Evolutionary conservation across 2,329 filamentous ascomycete genomes (phyloP).

Genomic region (Colletotrichum higginsianum): DNA sequence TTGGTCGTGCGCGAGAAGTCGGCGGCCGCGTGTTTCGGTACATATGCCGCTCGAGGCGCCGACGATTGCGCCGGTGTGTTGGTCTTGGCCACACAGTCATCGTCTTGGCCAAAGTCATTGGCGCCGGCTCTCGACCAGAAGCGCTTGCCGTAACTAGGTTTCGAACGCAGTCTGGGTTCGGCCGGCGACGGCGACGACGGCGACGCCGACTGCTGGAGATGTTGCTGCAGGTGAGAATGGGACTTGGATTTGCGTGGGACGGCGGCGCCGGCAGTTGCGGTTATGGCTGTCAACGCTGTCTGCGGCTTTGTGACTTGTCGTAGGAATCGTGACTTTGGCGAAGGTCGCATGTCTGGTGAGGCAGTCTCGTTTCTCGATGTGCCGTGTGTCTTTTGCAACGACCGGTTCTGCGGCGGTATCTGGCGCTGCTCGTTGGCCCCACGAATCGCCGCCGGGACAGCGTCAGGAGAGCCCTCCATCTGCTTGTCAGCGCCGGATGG

Average conservation of each 20-base stretch:
- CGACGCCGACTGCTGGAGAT: background rate
- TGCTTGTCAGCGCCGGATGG: constrained; percentile 4
- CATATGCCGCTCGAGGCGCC: constrained; percentile 41
- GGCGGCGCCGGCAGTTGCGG: constrained; percentile 9
- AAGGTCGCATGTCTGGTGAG: constrained; percentile 4
- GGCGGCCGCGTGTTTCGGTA: constrained; percentile 50
- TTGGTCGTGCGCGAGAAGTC: constrained; percentile 49
- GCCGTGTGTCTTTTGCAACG: constrained; percentile 9
- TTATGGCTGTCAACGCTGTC: constrained; percentile 4
- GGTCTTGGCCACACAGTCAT: background rate
- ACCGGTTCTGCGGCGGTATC: constrained; percentile 13
- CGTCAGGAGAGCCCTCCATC: background rate
- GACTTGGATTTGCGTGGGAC: background rate
- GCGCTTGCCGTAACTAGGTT: constrained; percentile 40
- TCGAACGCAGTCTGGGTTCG: constrained; percentile 32
- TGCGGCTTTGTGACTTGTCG: constrained; percentile 20
- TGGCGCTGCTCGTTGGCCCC: constrained; percentile 8
- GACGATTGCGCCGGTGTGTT: constrained; percentile 13
- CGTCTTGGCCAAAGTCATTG: constrained; percentile 39
- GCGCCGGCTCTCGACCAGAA: constrained; percentile 40
- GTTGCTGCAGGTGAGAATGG: background rate
- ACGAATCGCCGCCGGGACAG: background rate
- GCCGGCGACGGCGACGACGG: constrained; percentile 7
- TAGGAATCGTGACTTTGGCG: constrained; percentile 25
- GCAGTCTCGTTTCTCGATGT: constrained; percentile 12